phyloP scores from a whole-genome alignment of 1,284 basidiomycete species.

The Fistulinella cinereoalba region DNA sequence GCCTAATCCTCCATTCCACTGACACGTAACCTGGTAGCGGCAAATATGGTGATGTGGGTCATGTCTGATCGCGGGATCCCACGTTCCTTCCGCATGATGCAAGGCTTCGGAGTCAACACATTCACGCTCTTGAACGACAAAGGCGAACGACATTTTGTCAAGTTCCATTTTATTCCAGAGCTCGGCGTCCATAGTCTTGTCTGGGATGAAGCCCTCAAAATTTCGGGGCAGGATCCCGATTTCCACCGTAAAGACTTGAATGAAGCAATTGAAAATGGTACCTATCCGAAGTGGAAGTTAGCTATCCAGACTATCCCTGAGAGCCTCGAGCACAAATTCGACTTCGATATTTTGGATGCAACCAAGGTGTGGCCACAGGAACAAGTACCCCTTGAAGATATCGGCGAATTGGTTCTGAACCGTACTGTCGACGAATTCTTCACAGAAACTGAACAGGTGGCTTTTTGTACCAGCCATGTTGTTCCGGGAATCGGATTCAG shows the following conservation, averaged over 20 bases:
- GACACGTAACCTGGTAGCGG: constrained; percentile 43
- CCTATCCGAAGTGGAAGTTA: constrained; percentile 72
- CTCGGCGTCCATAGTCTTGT: constrained; percentile 79
- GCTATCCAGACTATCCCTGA: constrained; percentile 73
- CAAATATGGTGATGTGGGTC: constrained; percentile 81
- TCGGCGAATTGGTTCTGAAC: constrained; percentile 76
- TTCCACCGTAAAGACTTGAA: constrained; percentile 79
- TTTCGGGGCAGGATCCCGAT: constrained; percentile 78
- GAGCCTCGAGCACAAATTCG: constrained; percentile 66
- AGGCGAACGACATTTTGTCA: constrained; percentile 74
- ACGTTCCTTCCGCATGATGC: constrained; percentile 82
- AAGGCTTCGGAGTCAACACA: constrained; percentile 84
- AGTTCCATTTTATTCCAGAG: constrained; percentile 82
- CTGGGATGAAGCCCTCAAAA: constrained; percentile 86
- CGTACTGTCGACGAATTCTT: constrained; percentile 73
- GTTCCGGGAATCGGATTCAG: constrained; percentile 82
- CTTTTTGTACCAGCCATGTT: constrained; percentile 80
- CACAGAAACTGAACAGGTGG: constrained; percentile 78
- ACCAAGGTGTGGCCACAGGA: constrained; percentile 85
- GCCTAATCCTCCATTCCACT: neutral
- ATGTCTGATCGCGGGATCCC: constrained; percentile 83
- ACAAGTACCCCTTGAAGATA: constrained; percentile 67
- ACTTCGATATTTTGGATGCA: constrained; percentile 83
- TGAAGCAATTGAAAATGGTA: constrained; percentile 71
- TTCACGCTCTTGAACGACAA: constrained; percentile 67